Percentiles rank a stretch among this genome's conserved stretches.
These are phyloP conservation scores for Taphrina pruni DNA, from an alignment of 1,139 yeast genomes.

Conservation along the genomic window DNA sequence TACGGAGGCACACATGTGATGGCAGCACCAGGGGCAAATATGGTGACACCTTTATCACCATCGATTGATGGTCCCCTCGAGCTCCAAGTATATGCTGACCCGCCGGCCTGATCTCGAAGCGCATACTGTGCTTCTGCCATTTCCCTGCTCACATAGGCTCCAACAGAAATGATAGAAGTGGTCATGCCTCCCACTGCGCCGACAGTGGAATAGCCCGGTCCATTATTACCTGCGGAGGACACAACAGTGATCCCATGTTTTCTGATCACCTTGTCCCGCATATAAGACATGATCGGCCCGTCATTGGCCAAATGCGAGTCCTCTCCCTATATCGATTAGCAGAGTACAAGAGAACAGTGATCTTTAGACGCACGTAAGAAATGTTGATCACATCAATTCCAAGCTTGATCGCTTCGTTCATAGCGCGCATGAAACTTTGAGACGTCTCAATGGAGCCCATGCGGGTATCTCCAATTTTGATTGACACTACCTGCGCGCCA, in stretches of 20 bases:
- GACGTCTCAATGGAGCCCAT: slow-evolving; percentile 44
- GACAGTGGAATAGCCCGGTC: slow-evolving; percentile 43
- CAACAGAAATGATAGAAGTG: slow-evolving; percentile 43
- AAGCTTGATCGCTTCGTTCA: slow-evolving; percentile 40
- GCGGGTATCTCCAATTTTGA: slow-evolving; percentile 44
- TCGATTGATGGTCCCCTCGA: slow-evolving; percentile 43
- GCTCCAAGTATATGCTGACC: slow-evolving; percentile 43
- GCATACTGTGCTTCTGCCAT: slow-evolving; percentile 44
- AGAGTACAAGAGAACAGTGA: background rate
- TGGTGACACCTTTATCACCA: slow-evolving; percentile 44
- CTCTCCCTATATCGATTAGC: slow-evolving; percentile 37
- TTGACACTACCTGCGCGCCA: slow-evolving; percentile 44
- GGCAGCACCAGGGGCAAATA: slow-evolving; percentile 44
- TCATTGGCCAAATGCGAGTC: slow-evolving; percentile 41
- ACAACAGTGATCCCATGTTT: slow-evolving; percentile 41
- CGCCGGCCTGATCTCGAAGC: slow-evolving; percentile 41
- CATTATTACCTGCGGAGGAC: slow-evolving; percentile 44
- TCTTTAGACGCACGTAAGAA: slow-evolving; percentile 27
- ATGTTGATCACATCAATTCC: slow-evolving; percentile 43
- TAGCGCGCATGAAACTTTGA: slow-evolving; percentile 44
- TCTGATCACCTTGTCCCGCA: slow-evolving; percentile 42
- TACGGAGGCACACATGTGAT: slow-evolving; percentile 44
- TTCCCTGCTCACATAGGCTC: slow-evolving; percentile 43
- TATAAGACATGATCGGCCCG: slow-evolving; percentile 41
- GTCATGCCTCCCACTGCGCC: slow-evolving; percentile 45